Percentiles rank a stretch among this genome's conserved stretches.
Conservation (phyloP, 768 basidiomycete genomes). For the Strobilomyces dryophilus region DNA sequence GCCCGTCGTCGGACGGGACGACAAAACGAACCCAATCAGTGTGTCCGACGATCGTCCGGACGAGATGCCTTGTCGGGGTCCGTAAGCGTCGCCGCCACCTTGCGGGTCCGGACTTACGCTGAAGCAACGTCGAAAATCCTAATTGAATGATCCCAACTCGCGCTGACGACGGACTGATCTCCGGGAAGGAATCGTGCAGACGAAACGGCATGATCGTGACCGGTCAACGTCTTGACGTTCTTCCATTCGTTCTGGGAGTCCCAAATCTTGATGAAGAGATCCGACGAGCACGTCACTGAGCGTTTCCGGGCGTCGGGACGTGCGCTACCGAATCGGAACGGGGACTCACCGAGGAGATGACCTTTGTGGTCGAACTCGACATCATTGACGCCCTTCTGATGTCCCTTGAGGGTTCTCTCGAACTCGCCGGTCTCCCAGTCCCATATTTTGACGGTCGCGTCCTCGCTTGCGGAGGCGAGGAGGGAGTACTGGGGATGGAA, state of each 20-base stretch:
- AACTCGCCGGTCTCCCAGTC: constrained; percentile 96
- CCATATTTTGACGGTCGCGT: constrained; percentile 90
- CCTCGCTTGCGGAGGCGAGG: constrained; percentile 82
- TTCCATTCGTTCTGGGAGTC: constrained; percentile 88
- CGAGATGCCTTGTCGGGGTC: constrained; percentile 51
- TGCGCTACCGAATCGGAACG: background rate
- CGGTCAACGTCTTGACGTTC: constrained; percentile 80
- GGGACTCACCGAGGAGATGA: constrained; percentile 61
- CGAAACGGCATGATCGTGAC: constrained; percentile 90
- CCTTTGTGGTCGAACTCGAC: constrained; percentile 89
- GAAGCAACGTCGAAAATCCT: constrained; percentile 83
- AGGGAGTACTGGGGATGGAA: constrained; percentile 87
- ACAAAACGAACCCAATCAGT: constrained; percentile 81
- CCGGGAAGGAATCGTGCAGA: constrained; percentile 81
- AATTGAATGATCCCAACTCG: constrained; percentile 85
- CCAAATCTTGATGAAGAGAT: constrained; percentile 92
- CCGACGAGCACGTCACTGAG: constrained; percentile 64
- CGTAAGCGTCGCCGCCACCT: constrained; percentile 7
- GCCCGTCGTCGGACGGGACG: constrained; percentile 66
- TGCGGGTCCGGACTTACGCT: constrained; percentile 49
- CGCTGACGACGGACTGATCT: constrained; percentile 79
- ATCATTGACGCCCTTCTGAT: constrained; percentile 85
- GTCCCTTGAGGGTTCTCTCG: constrained; percentile 87
- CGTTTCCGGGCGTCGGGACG: constrained; percentile 1
- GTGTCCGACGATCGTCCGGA: constrained; percentile 74